phyloP scores from a whole-genome alignment of 257 asterid genomes.

The Primulina eburnea region DNA sequence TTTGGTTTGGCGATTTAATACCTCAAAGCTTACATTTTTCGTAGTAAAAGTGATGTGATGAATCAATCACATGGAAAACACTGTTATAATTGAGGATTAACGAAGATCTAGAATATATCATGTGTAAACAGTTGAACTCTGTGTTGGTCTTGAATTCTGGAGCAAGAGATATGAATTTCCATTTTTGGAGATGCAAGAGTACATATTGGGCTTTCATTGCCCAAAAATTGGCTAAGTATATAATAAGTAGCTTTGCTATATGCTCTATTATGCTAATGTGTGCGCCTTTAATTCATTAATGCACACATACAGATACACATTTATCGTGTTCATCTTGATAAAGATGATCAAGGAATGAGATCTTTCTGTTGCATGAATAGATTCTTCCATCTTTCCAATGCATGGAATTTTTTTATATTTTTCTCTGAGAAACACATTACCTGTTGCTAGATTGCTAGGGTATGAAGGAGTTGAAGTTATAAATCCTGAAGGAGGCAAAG shows the following conservation, averaged over 20 bases:
- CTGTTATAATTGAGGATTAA: not conserved
- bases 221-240: not conserved
- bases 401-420: not conserved
- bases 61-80: not conserved
- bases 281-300: not conserved
- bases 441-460: constrained; percentile 58
- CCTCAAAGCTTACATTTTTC: not conserved
- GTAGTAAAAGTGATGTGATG: not conserved
- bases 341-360: not conserved
- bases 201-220: not conserved
- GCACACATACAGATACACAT: not conserved
- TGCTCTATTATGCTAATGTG: not conserved
- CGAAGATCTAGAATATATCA: not conserved
- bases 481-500: constrained; percentile 98
- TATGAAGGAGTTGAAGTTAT: constrained; percentile 94
- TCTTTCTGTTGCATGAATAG: constrained; percentile 1
- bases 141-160: not conserved
- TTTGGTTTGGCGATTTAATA: not conserved
- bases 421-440: not conserved
- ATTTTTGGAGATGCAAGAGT: not conserved
- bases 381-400: constrained; percentile 5
- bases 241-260: not conserved
- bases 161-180: constrained; percentile 1
- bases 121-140: constrained; percentile 1
- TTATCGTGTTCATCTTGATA: not conserved